Evolutionary conservation across 345 rosid species (phyloP), one percentile per base, ranked within the genome.

Genomic region (Euclidium syriacum): DNA sequence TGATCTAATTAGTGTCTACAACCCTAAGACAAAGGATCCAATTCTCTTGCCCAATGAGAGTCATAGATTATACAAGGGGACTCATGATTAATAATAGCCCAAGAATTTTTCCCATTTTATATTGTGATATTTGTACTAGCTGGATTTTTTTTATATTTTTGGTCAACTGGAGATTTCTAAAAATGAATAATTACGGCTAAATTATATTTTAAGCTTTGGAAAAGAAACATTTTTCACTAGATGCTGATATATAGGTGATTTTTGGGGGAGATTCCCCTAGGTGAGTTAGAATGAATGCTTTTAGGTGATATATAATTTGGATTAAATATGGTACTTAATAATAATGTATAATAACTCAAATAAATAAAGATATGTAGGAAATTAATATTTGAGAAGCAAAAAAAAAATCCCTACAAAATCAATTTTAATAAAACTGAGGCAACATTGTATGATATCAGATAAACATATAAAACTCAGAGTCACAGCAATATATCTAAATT

Each of bases 1-100:
- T 49, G 33, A 71, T 23, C 6, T 63, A 71, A 40, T 49, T 55
- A 64, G 44, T 55, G 60, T 64, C 70, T 56, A 71, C 51, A 64
- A 71, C 70, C 75, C 75, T 71, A 71, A 48, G 46, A 48, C 53
- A 64, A 57, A 71, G 75, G 65, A 71, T 64, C 75, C 59, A 71
- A 71, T 64, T 71, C 75, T 56, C 41, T 64, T 33, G 42, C 10
- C 75, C 75, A 57, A 57, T 64, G 75, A 50, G 52, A 64, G 65
- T 65, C 60, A 56, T 46, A 71, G 24, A 41, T 33, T 4, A 63
- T 30, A 47, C 70, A 57, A 64, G 59, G 56, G 29, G 52, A 32
- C 55, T 50, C 56, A 30, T 27, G 34, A 38, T 57, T 34, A n/a
- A 27, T 34, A n/a, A 27, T 24, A 49, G 5, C 30, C 57, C 26